Conservation (phyloP, 441 rosid genomes). For the Pelargonium citronellum region DNA sequence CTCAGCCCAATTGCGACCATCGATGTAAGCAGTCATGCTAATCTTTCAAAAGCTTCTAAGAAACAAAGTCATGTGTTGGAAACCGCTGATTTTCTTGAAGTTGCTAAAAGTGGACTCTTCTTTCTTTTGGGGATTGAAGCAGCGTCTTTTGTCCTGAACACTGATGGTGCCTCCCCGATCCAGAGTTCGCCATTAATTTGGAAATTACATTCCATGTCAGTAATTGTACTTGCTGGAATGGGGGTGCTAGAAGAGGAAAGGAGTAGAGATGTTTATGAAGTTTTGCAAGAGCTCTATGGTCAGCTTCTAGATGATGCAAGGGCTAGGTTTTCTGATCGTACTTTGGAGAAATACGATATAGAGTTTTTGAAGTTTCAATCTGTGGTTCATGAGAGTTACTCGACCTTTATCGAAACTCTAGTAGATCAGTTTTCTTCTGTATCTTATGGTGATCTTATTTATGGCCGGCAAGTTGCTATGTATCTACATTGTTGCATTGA, state of each 20-base stretch:
- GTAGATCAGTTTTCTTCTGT: conserved; percentile 79
- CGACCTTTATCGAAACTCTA: conserved; percentile 64
- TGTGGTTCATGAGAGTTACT: conserved; percentile 69
- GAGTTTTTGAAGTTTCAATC: conserved; percentile 63
- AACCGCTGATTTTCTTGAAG: conserved; percentile 37
- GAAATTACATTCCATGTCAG: conserved; percentile 82
- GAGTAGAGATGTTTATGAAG: conserved; percentile 53
- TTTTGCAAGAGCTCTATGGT: conserved; percentile 70
- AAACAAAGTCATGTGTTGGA: conserved; percentile 24
- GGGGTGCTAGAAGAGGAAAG: conserved; percentile 62
- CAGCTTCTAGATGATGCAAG: conserved; percentile 51
- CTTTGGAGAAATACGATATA: conserved; percentile 15
- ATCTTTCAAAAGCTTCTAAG: conserved; percentile 27
- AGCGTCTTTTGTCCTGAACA: conserved; percentile 37
- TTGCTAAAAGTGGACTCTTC: conserved; percentile 74
- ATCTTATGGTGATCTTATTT: conserved; percentile 74
- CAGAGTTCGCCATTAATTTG: conserved; percentile 53
- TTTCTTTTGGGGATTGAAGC: conserved; percentile 76
- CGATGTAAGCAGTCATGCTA: conserved; percentile 28
- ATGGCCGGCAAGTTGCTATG: conserved; percentile 71
- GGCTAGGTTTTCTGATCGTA: conserved; percentile 15
- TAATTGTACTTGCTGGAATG: conserved; percentile 60
- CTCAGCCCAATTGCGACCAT: conserved; percentile 70
- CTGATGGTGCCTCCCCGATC: conserved; percentile 42
- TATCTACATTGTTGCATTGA: conserved; percentile 69